A percentile compares a stretch with the other conserved stretches of the same genome.
phyloP scores from a whole-genome alignment of 192 early-diverging fungal species.

The Coemansia furcata region DNA sequence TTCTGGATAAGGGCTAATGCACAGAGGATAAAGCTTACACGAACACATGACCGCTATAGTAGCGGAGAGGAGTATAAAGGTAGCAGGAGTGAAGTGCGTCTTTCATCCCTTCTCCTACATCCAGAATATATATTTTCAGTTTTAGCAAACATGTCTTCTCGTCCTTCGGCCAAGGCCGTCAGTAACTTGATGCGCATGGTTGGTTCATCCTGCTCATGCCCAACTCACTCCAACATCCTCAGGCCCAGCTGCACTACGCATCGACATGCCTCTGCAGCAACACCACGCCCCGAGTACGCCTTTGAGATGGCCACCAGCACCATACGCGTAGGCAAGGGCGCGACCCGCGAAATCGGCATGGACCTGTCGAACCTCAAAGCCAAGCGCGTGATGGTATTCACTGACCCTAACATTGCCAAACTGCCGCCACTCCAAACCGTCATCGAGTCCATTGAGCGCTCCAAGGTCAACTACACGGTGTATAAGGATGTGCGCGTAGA shows the following conservation, averaged over 20 bases:
- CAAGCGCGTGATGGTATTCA: slow-evolving; percentile 83
- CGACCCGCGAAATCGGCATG: slow-evolving; percentile 81
- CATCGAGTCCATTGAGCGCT: slow-evolving; percentile 68
- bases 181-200: slow-evolving; percentile 55
- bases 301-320: slow-evolving; percentile 89
- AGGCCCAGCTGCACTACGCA: slow-evolving; percentile 11
- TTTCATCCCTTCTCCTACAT: background rate
- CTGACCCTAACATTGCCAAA: slow-evolving; percentile 71
- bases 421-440: slow-evolving; percentile 74
- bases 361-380: slow-evolving; percentile 77
- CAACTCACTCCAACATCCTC: slow-evolving; percentile 42
- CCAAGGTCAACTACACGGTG: slow-evolving; percentile 67
- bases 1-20: no score
- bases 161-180: slow-evolving; percentile 36
- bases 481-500: slow-evolving; percentile 80
- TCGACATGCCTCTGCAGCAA: slow-evolving; percentile 27
- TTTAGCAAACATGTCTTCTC: background rate
- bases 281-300: slow-evolving; percentile 59
- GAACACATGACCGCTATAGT: background rate
- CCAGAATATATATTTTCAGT: background rate
- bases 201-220: slow-evolving; percentile 48
- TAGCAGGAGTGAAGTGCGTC: background rate
- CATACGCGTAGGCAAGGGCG: slow-evolving; percentile 82
- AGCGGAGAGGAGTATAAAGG: background rate
- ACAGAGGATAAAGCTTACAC: background rate